These are phyloP conservation scores for Fusarium sp. DNA, from an alignment of 2,329 filamentous ascomycete genomes.

Conservation along the genomic window DNA sequence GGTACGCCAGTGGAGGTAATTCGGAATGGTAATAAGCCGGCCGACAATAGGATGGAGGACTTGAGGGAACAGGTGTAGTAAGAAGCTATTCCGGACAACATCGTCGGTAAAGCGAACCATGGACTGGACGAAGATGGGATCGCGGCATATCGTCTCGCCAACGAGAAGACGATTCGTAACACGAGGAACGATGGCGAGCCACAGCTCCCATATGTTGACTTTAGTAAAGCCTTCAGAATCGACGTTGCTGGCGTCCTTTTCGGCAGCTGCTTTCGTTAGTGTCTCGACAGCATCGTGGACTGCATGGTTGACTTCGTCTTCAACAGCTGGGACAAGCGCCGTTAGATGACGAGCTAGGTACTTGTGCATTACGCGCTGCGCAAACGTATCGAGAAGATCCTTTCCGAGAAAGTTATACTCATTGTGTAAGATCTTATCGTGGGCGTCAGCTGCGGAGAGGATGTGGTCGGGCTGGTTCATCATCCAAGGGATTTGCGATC, in stretches of 20 bases:
- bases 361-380: constrained; percentile 58
- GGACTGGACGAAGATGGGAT: constrained; percentile 60
- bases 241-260: constrained; percentile 18
- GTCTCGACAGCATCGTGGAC: constrained; percentile 53
- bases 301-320: constrained; percentile 55
- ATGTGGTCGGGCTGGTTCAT: constrained; percentile 60
- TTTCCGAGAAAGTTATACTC: constrained; percentile 59
- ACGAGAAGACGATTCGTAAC: constrained; percentile 60
- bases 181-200: constrained; percentile 57
- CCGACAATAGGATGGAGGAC: constrained; percentile 64
- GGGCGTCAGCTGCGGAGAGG: constrained; percentile 57
- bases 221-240: constrained; percentile 54
- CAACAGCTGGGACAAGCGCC: constrained; percentile 55
- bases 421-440: constrained; percentile 54
- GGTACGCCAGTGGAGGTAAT: constrained; percentile 61
- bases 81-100: constrained; percentile 59
- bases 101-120: constrained; percentile 64
- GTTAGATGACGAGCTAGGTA: constrained; percentile 58
- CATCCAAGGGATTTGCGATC: constrained; percentile 59
- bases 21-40: constrained; percentile 58
- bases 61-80: constrained; percentile 61
- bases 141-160: constrained; percentile 54
- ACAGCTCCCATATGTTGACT: constrained; percentile 60
- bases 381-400: constrained; percentile 54
- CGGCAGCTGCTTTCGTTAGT: constrained; percentile 16